These are phyloP conservation scores for Tylopilus microsporus DNA, from an alignment of 1,284 basidiomycete genomes.

Conservation along the genomic window DNA sequence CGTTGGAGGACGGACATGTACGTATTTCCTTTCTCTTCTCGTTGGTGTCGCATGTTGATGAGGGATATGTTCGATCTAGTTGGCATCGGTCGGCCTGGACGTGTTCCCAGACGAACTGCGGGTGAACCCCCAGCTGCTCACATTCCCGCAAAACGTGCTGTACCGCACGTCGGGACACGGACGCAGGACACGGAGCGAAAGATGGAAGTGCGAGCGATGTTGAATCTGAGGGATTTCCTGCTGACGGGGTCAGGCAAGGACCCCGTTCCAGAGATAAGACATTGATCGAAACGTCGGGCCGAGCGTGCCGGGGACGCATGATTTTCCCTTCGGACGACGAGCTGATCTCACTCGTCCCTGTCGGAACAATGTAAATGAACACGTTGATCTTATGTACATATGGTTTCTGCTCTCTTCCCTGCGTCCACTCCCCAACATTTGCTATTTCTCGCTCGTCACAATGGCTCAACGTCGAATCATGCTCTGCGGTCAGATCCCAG, in stretches of 20 bases:
- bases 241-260: slow-evolving; percentile 59
- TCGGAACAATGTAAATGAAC: neutral
- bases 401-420: neutral
- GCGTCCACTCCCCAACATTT: neutral
- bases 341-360: neutral
- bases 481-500: slow-evolving; percentile 24
- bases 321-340: too few relatives aligned
- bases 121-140: slow-evolving; percentile 74
- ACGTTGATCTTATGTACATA: neutral
- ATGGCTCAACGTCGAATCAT: slow-evolving; percentile 26
- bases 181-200: slow-evolving; percentile 74
- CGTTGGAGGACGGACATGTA: slow-evolving; percentile 82
- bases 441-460: neutral
- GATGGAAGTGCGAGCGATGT: slow-evolving; percentile 76
- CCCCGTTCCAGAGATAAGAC: slow-evolving; percentile 53
- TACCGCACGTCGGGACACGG: slow-evolving; percentile 88
- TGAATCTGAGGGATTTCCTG: slow-evolving; percentile 65
- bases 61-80: slow-evolving; percentile 36
- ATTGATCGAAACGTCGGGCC: neutral
- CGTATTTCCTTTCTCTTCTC: slow-evolving; percentile 25
- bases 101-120: slow-evolving; percentile 86
- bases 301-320: neutral
- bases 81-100: slow-evolving; percentile 81
- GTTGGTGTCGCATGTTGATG: too few relatives aligned
- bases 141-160: slow-evolving; percentile 77